phyloP scores from a whole-genome alignment of 805 yeast genomes.

The Kodamaea kakaduensis region DNA sequence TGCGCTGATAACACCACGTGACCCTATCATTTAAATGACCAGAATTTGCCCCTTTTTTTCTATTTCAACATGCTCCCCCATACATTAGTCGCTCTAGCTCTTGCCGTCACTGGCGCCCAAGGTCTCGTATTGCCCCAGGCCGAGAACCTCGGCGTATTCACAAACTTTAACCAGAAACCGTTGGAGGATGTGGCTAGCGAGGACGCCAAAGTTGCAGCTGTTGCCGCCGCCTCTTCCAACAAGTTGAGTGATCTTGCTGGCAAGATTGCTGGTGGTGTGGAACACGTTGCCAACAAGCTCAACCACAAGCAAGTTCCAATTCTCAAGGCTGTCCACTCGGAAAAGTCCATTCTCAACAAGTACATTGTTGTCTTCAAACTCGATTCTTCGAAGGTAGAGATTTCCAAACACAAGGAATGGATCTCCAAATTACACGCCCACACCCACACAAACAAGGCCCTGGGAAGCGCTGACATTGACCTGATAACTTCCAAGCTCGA shows the following conservation, averaged over 20 bases:
- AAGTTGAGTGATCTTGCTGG: background rate
- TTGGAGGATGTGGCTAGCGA: no score
- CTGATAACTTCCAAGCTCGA: conserved; percentile 16
- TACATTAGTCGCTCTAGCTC: conserved; percentile 6
- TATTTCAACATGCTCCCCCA: conserved; percentile 6
- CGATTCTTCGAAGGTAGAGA: conserved; percentile 4
- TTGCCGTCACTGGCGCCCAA: conserved; percentile 3
- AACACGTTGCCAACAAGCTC: background rate
- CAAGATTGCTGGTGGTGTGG: background rate
- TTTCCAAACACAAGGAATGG: conserved; percentile 10
- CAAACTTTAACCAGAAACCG: conserved; percentile 4
- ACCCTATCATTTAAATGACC: conserved; percentile 4
- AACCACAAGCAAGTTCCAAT: background rate
- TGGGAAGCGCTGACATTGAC: conserved; percentile 1
- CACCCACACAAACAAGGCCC: conserved; percentile 1
- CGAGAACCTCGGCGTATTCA: conserved; percentile 7
- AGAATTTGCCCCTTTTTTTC: conserved; percentile 3
- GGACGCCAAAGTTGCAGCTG: no score
- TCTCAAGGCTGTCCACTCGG: conserved; percentile 1
- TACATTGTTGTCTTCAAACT: conserved; percentile 15
- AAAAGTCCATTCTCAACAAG: conserved; percentile 9
- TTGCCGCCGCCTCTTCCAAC: background rate
- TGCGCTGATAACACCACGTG: no score
- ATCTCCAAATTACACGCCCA: conserved; percentile 3
- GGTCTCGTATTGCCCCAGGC: conserved; percentile 6